Evolutionary conservation across 306 rosid species (phyloP), one percentile per base, ranked within the genome.

Genomic region (Chamaecrista fasciculata): DNA sequence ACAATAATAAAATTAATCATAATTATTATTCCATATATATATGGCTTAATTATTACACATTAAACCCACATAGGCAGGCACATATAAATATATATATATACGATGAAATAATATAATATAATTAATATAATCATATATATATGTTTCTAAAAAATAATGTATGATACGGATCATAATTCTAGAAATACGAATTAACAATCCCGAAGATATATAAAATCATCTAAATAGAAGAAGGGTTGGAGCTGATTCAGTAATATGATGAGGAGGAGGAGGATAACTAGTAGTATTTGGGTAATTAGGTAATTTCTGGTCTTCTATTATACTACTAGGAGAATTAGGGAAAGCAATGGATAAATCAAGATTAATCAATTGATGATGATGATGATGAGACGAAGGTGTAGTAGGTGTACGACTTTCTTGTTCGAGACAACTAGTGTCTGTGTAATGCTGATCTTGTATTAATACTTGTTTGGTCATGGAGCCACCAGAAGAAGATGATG

Each of bases 311-410:
- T 39, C 15, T 43, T 43, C 4, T 14, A 14, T 18, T 0, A 11
- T 1, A 15, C 0, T 18, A 15, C 12, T 15, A 4, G 50, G 50
- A 9, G 65, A 33, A 26, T 77, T 80, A 19, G 80, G 84, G 46
- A 70, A 70, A 4, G 84, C 84, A 31, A 80, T 80, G 40, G 80
- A 64, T 28, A 80, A 70, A 24, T 80, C 77, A 18, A 80, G 84
- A 75, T 80, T 80, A 70, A 80, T n/a, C n/a, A n/a, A n/a, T n/a
- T n/a, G n/a, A n/a, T n/a, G n/a, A n/a, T n/a, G n/a, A n/a, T n/a
- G n/a, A n/a, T n/a, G 40, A 36, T 56, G 65, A 4, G 76, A 28
- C 3, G 53, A 46, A 2, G 36, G 6, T 4, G 36, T 2, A 29
- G 34, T 31, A 72, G 34, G 4, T 7, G 67, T 55, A 5, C 20